These are phyloP conservation scores for Tolypocladium cylindrosporum DNA, from an alignment of 2,329 filamentous ascomycete species.

Conservation along the genomic window DNA sequence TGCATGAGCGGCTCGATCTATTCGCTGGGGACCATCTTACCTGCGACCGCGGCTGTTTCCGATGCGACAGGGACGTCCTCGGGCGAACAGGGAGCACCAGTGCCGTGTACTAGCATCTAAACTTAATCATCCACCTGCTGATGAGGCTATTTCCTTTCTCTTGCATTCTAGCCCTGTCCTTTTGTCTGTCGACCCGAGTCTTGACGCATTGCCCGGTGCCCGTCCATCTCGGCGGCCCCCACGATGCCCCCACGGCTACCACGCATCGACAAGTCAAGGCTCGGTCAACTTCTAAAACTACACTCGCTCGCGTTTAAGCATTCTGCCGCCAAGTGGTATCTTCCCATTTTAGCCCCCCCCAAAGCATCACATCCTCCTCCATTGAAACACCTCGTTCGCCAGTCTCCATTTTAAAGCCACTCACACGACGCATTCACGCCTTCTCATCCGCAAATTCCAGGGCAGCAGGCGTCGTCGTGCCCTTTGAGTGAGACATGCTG, in stretches of 20 bases:
- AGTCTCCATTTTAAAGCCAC: neutral
- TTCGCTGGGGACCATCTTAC: neutral
- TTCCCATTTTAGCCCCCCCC: neutral
- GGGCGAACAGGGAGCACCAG: neutral
- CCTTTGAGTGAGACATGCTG: conserved; percentile 57
- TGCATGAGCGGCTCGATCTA: neutral
- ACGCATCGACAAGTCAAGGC: neutral
- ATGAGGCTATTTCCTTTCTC: neutral
- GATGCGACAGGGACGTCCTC: neutral
- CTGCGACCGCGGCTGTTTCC: neutral
- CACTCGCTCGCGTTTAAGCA: neutral
- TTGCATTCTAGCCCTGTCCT: neutral
- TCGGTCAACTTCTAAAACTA: neutral
- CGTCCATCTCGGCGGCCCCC: too few species aligned
- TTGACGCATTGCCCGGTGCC: too few species aligned
- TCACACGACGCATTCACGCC: neutral
- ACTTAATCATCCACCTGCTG: neutral
- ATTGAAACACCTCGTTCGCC: neutral
- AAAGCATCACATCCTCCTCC: neutral
- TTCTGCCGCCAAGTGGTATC: neutral
- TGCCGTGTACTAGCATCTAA: neutral
- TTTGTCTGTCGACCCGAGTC: too few species aligned
- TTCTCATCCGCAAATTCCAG: conserved; percentile 26
- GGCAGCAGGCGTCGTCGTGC: conserved; percentile 47
- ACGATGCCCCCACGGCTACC: neutral